phyloP scores from a whole-genome alignment of 371 early-diverging fungal species.

The Mucor saturninus region DNA sequence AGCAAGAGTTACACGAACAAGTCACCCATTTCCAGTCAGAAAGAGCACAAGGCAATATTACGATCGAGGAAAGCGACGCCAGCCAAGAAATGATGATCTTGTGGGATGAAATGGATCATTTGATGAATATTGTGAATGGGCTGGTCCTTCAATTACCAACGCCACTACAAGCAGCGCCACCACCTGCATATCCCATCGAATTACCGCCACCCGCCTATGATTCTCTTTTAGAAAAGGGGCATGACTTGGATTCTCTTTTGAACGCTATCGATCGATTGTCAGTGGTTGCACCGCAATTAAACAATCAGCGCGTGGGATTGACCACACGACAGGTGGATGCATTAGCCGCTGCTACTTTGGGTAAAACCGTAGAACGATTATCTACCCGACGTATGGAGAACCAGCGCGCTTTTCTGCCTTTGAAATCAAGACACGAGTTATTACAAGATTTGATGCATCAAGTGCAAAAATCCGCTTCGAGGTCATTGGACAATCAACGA shows the following conservation, averaged over 20 bases:
- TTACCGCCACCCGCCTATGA: conserved; percentile 25
- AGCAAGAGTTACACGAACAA: conserved; percentile 24
- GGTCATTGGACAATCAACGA: conserved; percentile 42
- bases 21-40: conserved; percentile 31
- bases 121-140: conserved; percentile 39
- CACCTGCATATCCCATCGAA: not conserved
- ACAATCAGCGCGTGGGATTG: conserved; percentile 55
- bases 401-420: conserved; percentile 32
- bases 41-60: conserved; percentile 18
- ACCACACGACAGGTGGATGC: conserved; percentile 46
- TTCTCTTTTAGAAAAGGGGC: not conserved
- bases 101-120: conserved; percentile 49
- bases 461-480: conserved; percentile 32
- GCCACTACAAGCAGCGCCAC: conserved; percentile 10
- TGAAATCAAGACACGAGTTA: conserved; percentile 10
- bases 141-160: conserved; percentile 14
- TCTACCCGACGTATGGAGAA: conserved; percentile 43
- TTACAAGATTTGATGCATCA: conserved; percentile 28
- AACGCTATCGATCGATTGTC: conserved; percentile 57
- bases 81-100: conserved; percentile 27
- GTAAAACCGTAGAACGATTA: conserved; percentile 36
- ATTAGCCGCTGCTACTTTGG: conserved; percentile 39
- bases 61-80: not conserved
- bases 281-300: conserved; percentile 50
- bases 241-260: conserved; percentile 54